Evolutionary conservation across 352 stramenopile species (phyloP), one percentile per base, ranked within the genome.

Genomic region (Phytophthora tentaculata): DNA sequence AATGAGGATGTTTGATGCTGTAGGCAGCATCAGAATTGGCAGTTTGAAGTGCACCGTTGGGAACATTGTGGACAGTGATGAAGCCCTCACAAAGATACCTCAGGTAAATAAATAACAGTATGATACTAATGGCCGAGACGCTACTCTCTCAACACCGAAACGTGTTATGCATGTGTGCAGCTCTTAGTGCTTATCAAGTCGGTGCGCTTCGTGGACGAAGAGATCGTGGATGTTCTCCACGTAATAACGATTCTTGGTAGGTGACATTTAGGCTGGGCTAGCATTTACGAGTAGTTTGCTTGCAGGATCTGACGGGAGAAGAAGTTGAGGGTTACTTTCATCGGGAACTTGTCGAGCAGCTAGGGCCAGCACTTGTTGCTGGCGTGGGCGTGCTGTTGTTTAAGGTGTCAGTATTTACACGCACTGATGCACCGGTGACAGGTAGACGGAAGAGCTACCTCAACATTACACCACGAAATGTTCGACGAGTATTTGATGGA

Each of bases 271-370:
- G 1, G 28, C 28, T 26, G 45, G 20, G 22, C 23, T 28, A 20
- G 6, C 12, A 45, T 49, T 63, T 20, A 59, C 23, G 12, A 35
- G 10, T 14, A 16, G 29, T 24, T 10, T 65, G 9, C 45, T 10
- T 44, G n/a, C 41, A 95, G 86, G 88, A 95, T 58, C 88, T 86
- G 1, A 88, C 87, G 5, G 86, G 81, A 14, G 84, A 90, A 63
- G 80, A 90, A 63, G 80, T 94, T 7, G 83, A 93, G 13, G 84
- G 86, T 7, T 95, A 95, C 45, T 93, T 95, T 22, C 88, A 95
- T 55, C 84, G 83, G 0, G 84, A 93, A 28, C 76, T 94, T 8
- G 86, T 93, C 28, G 83, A 93, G 61, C 81, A 87, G 20, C 66
- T 94, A 22, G 86, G 84, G 0, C 73, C 84, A 39, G 81, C 81